Percentiles rank a stretch among this genome's conserved stretches.
Evolutionary conservation across 2,329 filamentous ascomycete genomes (phyloP).

Genomic region (Diplodia corticola): DNA sequence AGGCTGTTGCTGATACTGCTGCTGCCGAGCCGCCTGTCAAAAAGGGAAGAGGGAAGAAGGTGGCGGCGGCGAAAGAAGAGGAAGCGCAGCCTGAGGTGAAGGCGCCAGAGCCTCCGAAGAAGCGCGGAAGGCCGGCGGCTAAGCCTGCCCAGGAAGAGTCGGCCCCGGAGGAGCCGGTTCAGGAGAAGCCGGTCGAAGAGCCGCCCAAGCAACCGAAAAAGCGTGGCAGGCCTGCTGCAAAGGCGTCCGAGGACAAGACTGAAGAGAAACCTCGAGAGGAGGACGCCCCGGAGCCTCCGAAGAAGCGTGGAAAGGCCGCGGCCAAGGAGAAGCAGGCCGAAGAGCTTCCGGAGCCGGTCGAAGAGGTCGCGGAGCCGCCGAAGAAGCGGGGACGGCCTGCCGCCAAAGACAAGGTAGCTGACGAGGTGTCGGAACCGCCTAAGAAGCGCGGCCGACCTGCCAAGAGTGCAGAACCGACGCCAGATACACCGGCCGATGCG

Average conservation of each 20-base stretch:
- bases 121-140: constrained; percentile 16
- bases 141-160: background rate
- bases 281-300: background rate
- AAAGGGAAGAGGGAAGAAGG: constrained; percentile 6
- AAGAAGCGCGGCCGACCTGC: constrained; percentile 19
- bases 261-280: background rate
- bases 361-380: background rate
- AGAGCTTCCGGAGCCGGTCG: constrained; percentile 17
- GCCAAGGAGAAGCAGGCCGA: constrained; percentile 12
- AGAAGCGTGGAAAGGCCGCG: constrained; percentile 4
- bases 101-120: constrained; percentile 18
- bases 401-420: background rate
- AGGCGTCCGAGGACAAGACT: constrained; percentile 1
- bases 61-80: background rate
- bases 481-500: background rate
- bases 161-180: background rate
- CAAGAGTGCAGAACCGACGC: background rate
- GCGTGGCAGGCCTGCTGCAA: constrained; percentile 30
- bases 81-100: constrained; percentile 18
- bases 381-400: constrained; percentile 14
- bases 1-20: background rate
- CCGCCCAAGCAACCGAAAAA: constrained; percentile 30
- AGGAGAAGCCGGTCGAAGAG: constrained; percentile 7
- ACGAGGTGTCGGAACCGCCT: background rate
- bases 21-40: background rate